Evolutionary conservation across 352 stramenopile species (phyloP).

Genomic region (Elongisporangium anandrum): DNA sequence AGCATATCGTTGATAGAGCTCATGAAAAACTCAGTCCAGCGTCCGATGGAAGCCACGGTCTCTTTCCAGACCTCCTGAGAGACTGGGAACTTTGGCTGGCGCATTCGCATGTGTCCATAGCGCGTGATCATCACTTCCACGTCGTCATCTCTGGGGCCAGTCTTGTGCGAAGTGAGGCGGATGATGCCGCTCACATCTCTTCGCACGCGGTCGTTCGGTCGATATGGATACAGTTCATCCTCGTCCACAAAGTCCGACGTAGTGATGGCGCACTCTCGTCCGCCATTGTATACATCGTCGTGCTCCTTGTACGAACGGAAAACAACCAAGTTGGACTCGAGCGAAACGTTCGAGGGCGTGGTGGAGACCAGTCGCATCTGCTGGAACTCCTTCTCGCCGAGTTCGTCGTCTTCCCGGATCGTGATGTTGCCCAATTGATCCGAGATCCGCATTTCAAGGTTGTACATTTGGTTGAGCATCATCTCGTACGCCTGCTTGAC

Average conservation of each 20-base stretch:
- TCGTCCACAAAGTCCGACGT: slow-evolving; percentile 36
- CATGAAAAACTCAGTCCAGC: neutral
- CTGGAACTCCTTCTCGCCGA: slow-evolving; percentile 17
- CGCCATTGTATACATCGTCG: slow-evolving; percentile 5
- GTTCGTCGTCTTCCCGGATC: slow-evolving; percentile 38
- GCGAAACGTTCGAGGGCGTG: slow-evolving; percentile 6
- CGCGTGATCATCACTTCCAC: slow-evolving; percentile 20
- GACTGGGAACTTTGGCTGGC: slow-evolving; percentile 15
- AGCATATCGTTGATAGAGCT: neutral
- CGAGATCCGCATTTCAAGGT: slow-evolving; percentile 44
- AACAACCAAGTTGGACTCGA: slow-evolving; percentile 35
- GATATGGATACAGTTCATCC: slow-evolving; percentile 32
- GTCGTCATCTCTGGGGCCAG: neutral
- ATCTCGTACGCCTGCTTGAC: slow-evolving; percentile 33
- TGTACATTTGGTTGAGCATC: slow-evolving; percentile 26
- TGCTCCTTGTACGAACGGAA: slow-evolving; percentile 25
- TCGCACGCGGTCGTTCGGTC: slow-evolving; percentile 15
- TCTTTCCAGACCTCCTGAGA: slow-evolving; percentile 8
- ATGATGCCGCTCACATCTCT: slow-evolving; percentile 31
- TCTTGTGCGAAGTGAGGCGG: slow-evolving; percentile 13
- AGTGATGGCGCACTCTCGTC: slow-evolving; percentile 25
- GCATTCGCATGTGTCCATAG: slow-evolving; percentile 25
- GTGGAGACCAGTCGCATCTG: slow-evolving; percentile 28
- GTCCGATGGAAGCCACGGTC: neutral
- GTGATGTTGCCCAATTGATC: slow-evolving; percentile 38